These are phyloP conservation scores for Sugiyamaella boreocaroliniensis DNA, from an alignment of 805 yeast genomes.

Conservation along the genomic window DNA sequence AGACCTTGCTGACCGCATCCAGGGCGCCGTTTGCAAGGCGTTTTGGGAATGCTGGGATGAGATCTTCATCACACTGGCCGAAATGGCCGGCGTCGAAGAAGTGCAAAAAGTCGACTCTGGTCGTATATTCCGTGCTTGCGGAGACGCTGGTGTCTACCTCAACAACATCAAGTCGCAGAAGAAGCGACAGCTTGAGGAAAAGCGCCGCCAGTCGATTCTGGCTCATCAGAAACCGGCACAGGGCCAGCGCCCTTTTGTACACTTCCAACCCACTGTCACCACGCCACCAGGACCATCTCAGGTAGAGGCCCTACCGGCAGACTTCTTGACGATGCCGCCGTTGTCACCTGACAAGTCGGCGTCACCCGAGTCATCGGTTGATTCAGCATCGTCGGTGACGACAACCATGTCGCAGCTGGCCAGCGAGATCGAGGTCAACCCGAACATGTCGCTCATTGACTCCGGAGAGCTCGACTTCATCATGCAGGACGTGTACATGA, in stretches of 20 bases:
- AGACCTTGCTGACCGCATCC: slow-evolving; percentile 25
- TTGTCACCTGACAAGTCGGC: slow-evolving; percentile 9
- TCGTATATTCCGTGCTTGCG: slow-evolving; percentile 27
- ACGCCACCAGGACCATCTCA: neutral
- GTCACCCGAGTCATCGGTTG: slow-evolving; percentile 3
- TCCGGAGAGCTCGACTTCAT: slow-evolving; percentile 15
- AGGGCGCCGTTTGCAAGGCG: slow-evolving; percentile 28
- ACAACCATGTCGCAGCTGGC: neutral
- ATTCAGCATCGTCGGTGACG: neutral
- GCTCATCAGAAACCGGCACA: neutral
- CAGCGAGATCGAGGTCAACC: slow-evolving; percentile 1
- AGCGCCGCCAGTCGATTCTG: slow-evolving; percentile 15
- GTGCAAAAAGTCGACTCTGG: slow-evolving; percentile 25
- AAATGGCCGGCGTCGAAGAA: slow-evolving; percentile 22
- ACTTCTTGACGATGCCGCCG: neutral
- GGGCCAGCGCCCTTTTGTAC: neutral
- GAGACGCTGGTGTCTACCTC: slow-evolving; percentile 29
- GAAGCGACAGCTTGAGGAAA: slow-evolving; percentile 17
- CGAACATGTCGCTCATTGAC: slow-evolving; percentile 14
- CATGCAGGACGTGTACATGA: slow-evolving; percentile 12
- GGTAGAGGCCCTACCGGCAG: neutral
- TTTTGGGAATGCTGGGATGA: slow-evolving; percentile 33
- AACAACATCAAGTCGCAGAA: slow-evolving; percentile 20
- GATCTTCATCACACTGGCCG: slow-evolving; percentile 25
- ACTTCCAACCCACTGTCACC: neutral